phyloP scores from a whole-genome alignment of 805 yeast genomes.

The Metschnikowia shivogae region DNA sequence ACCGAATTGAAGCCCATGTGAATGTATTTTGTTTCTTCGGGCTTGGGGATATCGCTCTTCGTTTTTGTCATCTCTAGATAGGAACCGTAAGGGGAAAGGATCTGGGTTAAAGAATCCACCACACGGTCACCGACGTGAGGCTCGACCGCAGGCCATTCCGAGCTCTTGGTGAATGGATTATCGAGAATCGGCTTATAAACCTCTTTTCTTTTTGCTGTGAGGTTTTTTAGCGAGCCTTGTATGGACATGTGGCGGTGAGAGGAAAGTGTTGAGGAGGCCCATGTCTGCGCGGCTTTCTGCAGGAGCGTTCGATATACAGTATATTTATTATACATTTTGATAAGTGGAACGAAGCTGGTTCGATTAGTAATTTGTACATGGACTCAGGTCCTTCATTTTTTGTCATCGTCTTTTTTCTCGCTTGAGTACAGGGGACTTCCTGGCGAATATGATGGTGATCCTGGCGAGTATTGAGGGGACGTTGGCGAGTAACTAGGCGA shows the following conservation, averaged over 20 bases:
- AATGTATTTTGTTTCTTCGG: constrained; percentile 22
- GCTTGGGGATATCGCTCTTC: constrained; percentile 14
- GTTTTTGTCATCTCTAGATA: constrained; percentile 8
- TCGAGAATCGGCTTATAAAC: constrained; percentile 63
- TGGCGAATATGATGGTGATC: constrained; percentile 53
- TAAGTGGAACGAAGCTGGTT: constrained; percentile 4
- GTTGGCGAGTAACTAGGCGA: constrained; percentile 19
- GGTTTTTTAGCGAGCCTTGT: constrained; percentile 41
- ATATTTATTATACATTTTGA: constrained; percentile 1
- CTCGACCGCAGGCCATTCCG: constrained; percentile 16
- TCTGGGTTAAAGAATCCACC: constrained; percentile 12
- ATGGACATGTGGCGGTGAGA: not conserved
- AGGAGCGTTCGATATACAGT: not conserved
- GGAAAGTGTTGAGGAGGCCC: not conserved
- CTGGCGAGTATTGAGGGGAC: constrained; percentile 25
- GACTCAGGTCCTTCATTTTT: constrained; percentile 9
- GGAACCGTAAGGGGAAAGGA: constrained; percentile 16
- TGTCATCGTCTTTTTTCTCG: constrained; percentile 16
- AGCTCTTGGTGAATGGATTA: constrained; percentile 53
- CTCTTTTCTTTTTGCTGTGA: constrained; percentile 49
- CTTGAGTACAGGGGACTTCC: constrained; percentile 42
- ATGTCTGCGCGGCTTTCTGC: constrained; percentile 3
- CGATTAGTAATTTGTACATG: constrained; percentile 7
- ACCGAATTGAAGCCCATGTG: constrained; percentile 55
- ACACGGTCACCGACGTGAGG: constrained; percentile 8